A percentile compares a stretch with the other conserved stretches of the same genome.
Conservation (phyloP, 1,139 yeast genomes). For the Scheffersomyces quercinus region DNA sequence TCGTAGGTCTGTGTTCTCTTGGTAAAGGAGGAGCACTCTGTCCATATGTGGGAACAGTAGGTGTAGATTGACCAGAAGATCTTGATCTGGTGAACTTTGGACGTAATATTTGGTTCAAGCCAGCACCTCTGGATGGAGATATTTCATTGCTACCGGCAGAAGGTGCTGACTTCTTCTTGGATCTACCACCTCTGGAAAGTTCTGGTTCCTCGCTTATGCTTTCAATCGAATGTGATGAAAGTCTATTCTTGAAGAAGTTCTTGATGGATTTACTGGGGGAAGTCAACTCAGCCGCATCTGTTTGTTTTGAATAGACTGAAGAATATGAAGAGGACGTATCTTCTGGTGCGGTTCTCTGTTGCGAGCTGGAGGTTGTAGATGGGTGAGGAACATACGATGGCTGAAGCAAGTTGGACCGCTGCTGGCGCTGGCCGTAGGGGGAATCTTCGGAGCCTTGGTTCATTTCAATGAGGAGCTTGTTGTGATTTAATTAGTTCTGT, state of each 20-base stretch:
- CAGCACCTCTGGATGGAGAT: slow-evolving; percentile 13
- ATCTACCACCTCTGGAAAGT: slow-evolving; percentile 5
- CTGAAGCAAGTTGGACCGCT: no score
- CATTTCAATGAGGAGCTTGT: no score
- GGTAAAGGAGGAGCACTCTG: background rate
- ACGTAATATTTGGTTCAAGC: slow-evolving; percentile 14
- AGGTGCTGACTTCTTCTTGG: background rate
- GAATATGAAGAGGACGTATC: no score
- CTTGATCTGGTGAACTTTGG: slow-evolving; percentile 25
- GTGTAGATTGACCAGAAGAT: slow-evolving; percentile 14
- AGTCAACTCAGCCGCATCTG: slow-evolving; percentile 10
- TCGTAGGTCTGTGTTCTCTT: slow-evolving; percentile 17
- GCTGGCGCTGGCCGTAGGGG: no score
- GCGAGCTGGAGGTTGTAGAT: no score
- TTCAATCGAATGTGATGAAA: slow-evolving; percentile 28
- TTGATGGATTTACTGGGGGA: slow-evolving; percentile 32
- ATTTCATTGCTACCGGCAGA: slow-evolving; percentile 2
- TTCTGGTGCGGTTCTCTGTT: no score
- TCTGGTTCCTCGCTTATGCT: slow-evolving; percentile 30
- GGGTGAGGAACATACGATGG: no score
- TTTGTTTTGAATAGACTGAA: slow-evolving; percentile 1
- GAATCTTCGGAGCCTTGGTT: no score
- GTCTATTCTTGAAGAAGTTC: slow-evolving; percentile 25
- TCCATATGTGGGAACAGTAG: slow-evolving; percentile 3
- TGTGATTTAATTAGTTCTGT: no score